Conservation (phyloP, 129 eudicot genomes). For the Daucus carota region DNA sequence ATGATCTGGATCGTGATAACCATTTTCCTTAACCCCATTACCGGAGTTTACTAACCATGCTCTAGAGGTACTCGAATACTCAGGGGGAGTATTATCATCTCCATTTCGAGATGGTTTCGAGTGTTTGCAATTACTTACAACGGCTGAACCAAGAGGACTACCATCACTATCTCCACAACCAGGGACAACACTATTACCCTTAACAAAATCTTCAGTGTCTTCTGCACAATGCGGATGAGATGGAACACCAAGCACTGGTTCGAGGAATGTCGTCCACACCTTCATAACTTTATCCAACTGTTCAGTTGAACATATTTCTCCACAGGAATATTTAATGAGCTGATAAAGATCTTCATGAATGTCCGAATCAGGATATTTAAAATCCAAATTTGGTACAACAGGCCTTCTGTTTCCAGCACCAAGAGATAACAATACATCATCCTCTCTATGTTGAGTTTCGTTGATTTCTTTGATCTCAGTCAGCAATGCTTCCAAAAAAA, state of each 20-base stretch:
- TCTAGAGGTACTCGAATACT: conserved; percentile 34
- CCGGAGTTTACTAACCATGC: conserved; percentile 24
- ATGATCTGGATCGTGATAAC: conserved; percentile 25
- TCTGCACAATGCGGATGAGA: conserved; percentile 42
- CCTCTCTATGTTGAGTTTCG: conserved; percentile 48
- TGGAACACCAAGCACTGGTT: conserved; percentile 68
- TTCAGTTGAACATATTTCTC: conserved; percentile 67
- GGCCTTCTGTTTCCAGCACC: conserved; percentile 51
- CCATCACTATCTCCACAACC: conserved; percentile 25
- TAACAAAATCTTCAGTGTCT: conserved; percentile 43
- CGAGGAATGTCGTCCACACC: conserved; percentile 81
- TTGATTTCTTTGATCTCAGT: conserved; percentile 74
- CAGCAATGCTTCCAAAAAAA: conserved; percentile 49
- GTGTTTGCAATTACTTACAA: conserved; percentile 17
- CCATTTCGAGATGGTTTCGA: conserved; percentile 26
- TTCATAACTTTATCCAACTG: conserved; percentile 67
- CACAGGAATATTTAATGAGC: conserved; percentile 69
- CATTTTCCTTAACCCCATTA: conserved; percentile 37
- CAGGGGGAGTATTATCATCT: conserved; percentile 25
- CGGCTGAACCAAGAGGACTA: conserved; percentile 21
- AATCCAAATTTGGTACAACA: conserved; percentile 52
- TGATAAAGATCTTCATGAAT: conserved; percentile 84
- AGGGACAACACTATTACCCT: conserved; percentile 21
- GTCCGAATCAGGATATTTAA: conserved; percentile 47
- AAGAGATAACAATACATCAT: conserved; percentile 50